phyloP scores from a whole-genome alignment of 2,329 filamentous ascomycete species.

The Myriosclerotinia curreyana region DNA sequence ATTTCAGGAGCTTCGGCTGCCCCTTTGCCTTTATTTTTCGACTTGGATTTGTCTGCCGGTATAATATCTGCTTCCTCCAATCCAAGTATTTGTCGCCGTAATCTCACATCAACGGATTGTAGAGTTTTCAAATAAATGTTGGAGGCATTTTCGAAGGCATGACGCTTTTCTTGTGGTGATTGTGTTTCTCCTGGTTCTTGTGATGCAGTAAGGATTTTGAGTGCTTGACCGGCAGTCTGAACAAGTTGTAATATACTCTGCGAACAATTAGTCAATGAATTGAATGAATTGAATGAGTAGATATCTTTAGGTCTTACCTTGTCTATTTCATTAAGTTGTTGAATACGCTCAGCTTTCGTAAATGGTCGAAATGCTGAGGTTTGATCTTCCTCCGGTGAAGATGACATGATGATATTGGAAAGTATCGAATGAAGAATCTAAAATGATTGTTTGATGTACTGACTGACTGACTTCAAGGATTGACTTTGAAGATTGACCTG shows the following conservation, averaged over 20 bases:
- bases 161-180: slow-evolving; percentile 30
- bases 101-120: slow-evolving; percentile 68
- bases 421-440: not conserved
- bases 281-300: not conserved
- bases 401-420: slow-evolving; percentile 21
- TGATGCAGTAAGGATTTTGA: slow-evolving; percentile 59
- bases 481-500: no score
- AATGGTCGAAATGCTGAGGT: slow-evolving; percentile 46
- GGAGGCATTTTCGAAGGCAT: slow-evolving; percentile 57
- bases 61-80: slow-evolving; percentile 80
- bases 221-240: slow-evolving; percentile 57
- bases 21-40: slow-evolving; percentile 27
- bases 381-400: slow-evolving; percentile 24
- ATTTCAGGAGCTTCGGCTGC: slow-evolving; percentile 5
- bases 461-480: not conserved
- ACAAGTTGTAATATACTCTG: slow-evolving; percentile 48
- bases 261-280: slow-evolving; percentile 7
- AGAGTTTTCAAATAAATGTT: slow-evolving; percentile 69
- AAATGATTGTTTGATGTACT: not conserved
- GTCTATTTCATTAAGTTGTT: slow-evolving; percentile 77
- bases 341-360: slow-evolving; percentile 72
- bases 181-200: slow-evolving; percentile 29
- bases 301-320: slow-evolving; percentile 45
- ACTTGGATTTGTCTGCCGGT: slow-evolving; percentile 39
- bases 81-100: slow-evolving; percentile 73